Evolutionary conservation across 768 basidiomycete species (phyloP), one percentile per base, ranked within the genome.

Genomic region (Amylocystis lapponica): DNA sequence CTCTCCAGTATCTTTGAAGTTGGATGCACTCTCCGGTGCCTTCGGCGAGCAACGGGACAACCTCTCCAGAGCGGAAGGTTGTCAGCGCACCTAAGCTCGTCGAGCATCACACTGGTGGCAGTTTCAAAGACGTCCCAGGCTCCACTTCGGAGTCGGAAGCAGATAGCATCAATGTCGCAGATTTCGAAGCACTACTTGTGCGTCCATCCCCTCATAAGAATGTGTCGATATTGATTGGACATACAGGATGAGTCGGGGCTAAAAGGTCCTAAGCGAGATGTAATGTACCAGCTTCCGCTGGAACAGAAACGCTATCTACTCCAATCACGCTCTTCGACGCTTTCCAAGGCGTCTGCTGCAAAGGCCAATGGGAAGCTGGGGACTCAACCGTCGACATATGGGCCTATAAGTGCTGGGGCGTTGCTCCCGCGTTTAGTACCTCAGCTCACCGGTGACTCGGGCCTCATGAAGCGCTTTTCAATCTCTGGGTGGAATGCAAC

Each of bases 171-270:
- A 50, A 58, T 17, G 43, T 48, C 2, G 44, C 21, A 8, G 66
- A 68, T 23, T 87, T 89, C 46, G 83, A 88, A 43, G 66, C 70
- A 31, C 78, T 88, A 69, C 72, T 93, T 56, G 86, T 87, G 54
- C 39, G 79, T 61, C 3, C 5, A 23, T 22, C 6, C 8, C n/a
- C 26, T 31, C 14, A 11, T 23, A 1, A 41, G 22, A 13, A 3
- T 33, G 20, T 21, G 17, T 33, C 30, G 21, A 20, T 14, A 43
- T 19, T 42, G 31, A 46, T 16, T 25, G 51, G 37, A 41, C 10
- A 3, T 16, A 11, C 43, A 92, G 90, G 77, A 86, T 48, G 75
- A 81, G 10, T 60, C 92, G 16, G 85, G 78, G 8, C 52, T 92
- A 45, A 87, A 85, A 58, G 85, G 79, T n/a, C 73, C 76, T 1